Conservation (phyloP, 805 yeast genomes). For the Yamadazyma phyllophila region DNA sequence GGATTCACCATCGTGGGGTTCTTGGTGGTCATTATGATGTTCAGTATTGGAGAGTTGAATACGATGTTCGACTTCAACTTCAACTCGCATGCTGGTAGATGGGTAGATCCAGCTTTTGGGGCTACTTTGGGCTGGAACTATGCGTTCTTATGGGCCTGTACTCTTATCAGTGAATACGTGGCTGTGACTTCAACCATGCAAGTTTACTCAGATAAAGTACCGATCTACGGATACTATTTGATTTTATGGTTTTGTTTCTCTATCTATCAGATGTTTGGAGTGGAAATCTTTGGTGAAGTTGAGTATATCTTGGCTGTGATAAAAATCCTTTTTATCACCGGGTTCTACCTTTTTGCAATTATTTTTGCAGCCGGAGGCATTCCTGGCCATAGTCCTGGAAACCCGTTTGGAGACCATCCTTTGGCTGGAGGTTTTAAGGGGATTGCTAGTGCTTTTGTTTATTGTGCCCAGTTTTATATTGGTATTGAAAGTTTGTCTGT, state of each 20-base stretch:
- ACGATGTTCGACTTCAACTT: constrained; percentile 40
- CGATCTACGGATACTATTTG: constrained; percentile 46
- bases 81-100: constrained; percentile 42
- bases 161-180: constrained; percentile 43
- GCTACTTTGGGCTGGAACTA: constrained; percentile 41
- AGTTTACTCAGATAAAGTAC: constrained; percentile 41
- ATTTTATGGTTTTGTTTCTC: constrained; percentile 37
- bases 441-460: constrained; percentile 45
- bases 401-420: constrained; percentile 22
- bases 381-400: constrained; percentile 26
- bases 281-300: constrained; percentile 35
- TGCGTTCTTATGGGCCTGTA: constrained; percentile 39
- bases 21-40: constrained; percentile 36
- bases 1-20: constrained; percentile 50
- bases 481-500: constrained; percentile 30
- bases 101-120: constrained; percentile 36
- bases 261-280: constrained; percentile 32
- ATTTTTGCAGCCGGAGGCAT: constrained; percentile 27
- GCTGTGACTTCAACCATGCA: constrained; percentile 46
- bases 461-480: constrained; percentile 40
- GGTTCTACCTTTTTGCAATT: constrained; percentile 20
- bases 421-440: constrained; percentile 29
- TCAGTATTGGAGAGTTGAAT: constrained; percentile 40
- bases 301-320: constrained; percentile 26
- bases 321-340: constrained; percentile 22